These are phyloP conservation scores for Botrytis squamosa DNA, from an alignment of 2,329 filamentous ascomycete species.

Conservation along the genomic window DNA sequence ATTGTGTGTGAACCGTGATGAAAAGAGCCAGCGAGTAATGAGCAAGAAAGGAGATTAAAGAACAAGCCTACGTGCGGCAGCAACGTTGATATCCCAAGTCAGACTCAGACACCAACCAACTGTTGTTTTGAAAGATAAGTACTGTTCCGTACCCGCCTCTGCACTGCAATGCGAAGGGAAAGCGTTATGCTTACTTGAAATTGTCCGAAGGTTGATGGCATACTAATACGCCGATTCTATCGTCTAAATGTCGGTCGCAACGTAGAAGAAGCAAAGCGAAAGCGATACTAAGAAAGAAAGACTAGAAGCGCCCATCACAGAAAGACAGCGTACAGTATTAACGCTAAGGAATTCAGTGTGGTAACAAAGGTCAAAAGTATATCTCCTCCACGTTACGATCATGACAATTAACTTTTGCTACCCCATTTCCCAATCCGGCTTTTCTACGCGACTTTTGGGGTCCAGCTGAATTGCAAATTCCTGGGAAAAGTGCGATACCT, in stretches of 20 bases:
- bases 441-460: slow-evolving; percentile 21
- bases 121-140: slow-evolving; percentile 2
- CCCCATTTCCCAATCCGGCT: slow-evolving; percentile 13
- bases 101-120: slow-evolving; percentile 13
- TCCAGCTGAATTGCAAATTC: slow-evolving; percentile 19
- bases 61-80: slow-evolving; percentile 6
- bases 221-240: slow-evolving; percentile 8
- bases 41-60: slow-evolving; percentile 7
- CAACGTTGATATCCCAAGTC: slow-evolving; percentile 15
- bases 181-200: slow-evolving; percentile 19
- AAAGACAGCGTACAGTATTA: neutral
- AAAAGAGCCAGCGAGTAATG: slow-evolving; percentile 19
- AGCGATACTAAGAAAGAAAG: neutral
- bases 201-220: slow-evolving; percentile 13
- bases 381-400: slow-evolving; percentile 21
- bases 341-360: slow-evolving; percentile 1
- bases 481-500: neutral
- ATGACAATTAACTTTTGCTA: neutral
- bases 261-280: neutral
- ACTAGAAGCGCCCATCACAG: slow-evolving; percentile 13
- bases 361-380: slow-evolving; percentile 5
- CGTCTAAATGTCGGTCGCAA: slow-evolving; percentile 8
- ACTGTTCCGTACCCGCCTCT: slow-evolving; percentile 8
- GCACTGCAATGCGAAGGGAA: slow-evolving; percentile 19
- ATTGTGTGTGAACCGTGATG: neutral